Evolutionary conservation across 805 yeast genomes (phyloP), one percentile per base, ranked within the genome.

Genomic region (Metschnikowia henanensis): DNA sequence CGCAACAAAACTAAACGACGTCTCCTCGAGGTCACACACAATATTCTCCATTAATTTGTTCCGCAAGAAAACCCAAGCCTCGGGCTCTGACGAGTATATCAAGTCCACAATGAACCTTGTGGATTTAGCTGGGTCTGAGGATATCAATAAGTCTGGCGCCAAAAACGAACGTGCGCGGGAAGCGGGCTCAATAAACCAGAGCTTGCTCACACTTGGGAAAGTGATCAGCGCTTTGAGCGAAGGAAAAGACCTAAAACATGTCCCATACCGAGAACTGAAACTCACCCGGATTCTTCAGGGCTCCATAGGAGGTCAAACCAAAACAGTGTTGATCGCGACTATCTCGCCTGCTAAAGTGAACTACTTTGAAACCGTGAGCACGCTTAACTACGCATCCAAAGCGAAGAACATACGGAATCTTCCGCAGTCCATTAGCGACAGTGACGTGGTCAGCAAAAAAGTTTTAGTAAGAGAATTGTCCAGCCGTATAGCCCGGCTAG

Each of bases 41-140:
- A 81, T 86, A 4, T 85, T 86, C 61, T 80, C 90, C 2, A 73
- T 86, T 22, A 75, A 74, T 35, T 62, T 86, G 25, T 77, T 76
- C 56, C 78, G 52, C 15, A 72, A 53, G 74, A 73, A 45, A 72
- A 35, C 72, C 38, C 68, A 76, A 13, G 36, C 33, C 9, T n/a
- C 49, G 9, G 39, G 32, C 6, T 16, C 26, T 4, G 30, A 46
- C 3, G 52, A 40, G 33, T 61, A 43, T 51, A 57, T 69, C 2
- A 73, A 77, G 2, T 83, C 89, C 5, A 88, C 87, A 57, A 75
- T 88, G 60, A 88, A 90, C 58, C 68, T 90, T 18, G 98, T 92
- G 5, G 98, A 92, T 67, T 72, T 92, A 51, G 99, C 98, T 0
- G 98, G 99, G 0, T 87, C 96, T 5, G 99, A 92, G 61, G 91